Evolutionary conservation across 805 yeast species (phyloP).

Genomic region (Blastobotrys robertii): DNA sequence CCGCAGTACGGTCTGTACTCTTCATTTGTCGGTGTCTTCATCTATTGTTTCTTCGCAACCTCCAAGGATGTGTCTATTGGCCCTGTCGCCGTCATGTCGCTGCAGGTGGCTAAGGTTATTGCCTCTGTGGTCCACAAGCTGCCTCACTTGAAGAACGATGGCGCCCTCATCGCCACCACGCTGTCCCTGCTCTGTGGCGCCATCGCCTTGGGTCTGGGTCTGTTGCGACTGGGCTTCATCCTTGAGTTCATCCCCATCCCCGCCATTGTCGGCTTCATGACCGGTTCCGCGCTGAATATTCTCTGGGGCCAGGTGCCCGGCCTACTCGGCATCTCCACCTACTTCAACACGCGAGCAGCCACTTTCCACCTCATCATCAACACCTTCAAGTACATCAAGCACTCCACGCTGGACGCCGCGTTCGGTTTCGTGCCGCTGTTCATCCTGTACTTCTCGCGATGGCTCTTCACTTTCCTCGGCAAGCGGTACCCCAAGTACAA

Average conservation of each 20-base stretch:
- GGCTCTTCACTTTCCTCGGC: constrained; percentile 46
- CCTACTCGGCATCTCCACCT: constrained; percentile 59
- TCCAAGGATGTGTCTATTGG: constrained; percentile 94
- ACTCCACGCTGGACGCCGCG: constrained; percentile 72
- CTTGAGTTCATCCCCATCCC: constrained; percentile 85
- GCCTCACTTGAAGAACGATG: constrained; percentile 33
- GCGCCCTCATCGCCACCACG: constrained; percentile 70
- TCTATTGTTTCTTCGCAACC: constrained; percentile 86
- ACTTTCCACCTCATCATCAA: constrained; percentile 62
- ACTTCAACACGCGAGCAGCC: constrained; percentile 62
- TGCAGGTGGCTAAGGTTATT: constrained; percentile 72
- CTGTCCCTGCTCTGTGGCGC: constrained; percentile 78
- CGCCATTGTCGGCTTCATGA: constrained; percentile 90
- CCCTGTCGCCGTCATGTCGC: constrained; percentile 93
- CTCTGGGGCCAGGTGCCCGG: constrained; percentile 79
- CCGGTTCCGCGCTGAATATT: constrained; percentile 85
- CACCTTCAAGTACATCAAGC: constrained; percentile 60
- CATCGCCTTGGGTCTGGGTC: constrained; percentile 72
- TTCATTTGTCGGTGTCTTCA: constrained; percentile 81
- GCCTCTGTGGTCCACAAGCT: constrained; percentile 47
- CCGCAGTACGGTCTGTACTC: constrained; percentile 87
- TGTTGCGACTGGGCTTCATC: constrained; percentile 76
- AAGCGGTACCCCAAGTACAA: constrained; percentile 52
- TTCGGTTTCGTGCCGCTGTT: constrained; percentile 73
- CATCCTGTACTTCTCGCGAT: constrained; percentile 66